Evolutionary conservation across 331 rosid species (phyloP).

Genomic region (Malus hybrid): DNA sequence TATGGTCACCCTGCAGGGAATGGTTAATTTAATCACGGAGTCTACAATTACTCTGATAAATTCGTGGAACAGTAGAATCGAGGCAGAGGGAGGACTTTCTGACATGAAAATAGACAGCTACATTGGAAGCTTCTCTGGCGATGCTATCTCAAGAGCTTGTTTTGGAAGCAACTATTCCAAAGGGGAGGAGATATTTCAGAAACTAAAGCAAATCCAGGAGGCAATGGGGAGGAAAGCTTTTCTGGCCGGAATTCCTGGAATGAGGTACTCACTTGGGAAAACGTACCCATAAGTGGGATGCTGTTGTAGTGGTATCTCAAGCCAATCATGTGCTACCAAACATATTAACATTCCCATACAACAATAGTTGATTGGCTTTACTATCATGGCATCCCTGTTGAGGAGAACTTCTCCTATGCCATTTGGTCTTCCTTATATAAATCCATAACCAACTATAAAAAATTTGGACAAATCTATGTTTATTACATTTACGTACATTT

Average conservation of each 20-base stretch:
- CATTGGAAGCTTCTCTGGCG: slow-evolving; percentile 18
- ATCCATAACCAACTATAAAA: background rate
- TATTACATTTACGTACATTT: too few species aligned
- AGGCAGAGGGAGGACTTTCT: slow-evolving; percentile 11
- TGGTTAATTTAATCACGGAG: slow-evolving; percentile 11
- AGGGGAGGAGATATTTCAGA: slow-evolving; percentile 12
- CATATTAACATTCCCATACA: too few species aligned
- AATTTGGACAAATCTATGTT: background rate
- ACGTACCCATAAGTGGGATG: too few species aligned
- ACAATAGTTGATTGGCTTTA: too few species aligned
- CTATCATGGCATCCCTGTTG: background rate
- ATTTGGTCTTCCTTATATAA: background rate
- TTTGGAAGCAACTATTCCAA: slow-evolving; percentile 23
- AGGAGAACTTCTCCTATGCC: background rate
- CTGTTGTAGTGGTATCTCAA: too few species aligned
- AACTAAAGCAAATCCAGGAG: slow-evolving; percentile 6
- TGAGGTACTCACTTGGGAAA: background rate
- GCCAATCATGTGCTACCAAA: too few species aligned
- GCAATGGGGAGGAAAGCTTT: slow-evolving; percentile 6
- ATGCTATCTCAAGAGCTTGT: slow-evolving; percentile 27
- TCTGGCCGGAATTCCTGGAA: slow-evolving; percentile 9
- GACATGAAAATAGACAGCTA: slow-evolving; percentile 8
- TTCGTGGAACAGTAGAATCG: slow-evolving; percentile 10
- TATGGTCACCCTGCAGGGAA: slow-evolving; percentile 4
- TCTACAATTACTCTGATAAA: slow-evolving; percentile 4